Base-by-base conservation (phyloP, 495 filamentous ascomycete species). In the Hyaloscypha hepaticicola region DNA sequence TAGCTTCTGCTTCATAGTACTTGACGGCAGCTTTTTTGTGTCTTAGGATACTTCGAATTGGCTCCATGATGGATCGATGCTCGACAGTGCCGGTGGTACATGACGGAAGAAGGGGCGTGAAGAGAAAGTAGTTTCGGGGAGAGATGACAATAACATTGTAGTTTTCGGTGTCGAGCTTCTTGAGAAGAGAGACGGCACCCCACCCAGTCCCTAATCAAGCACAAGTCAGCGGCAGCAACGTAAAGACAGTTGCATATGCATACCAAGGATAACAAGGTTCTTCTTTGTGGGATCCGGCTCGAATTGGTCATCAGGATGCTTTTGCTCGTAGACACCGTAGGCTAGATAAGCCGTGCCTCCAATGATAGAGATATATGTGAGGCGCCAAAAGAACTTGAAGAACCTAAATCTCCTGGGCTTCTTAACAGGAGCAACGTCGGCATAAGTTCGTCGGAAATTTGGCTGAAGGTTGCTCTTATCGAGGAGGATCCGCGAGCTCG, bases 61-160 rank as follows among this genome's bases (percentile, higher is more conserved):
- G 95, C 82, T 99, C 95, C 93, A 99, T 98, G 77, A 99, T 98
- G 66, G 92, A 96, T 73, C 96, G 91, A 81, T 97, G 96, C 81
- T 99, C 96, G 73, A 99, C 94, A 69, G 90, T 88, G 75, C 96
- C 95, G 58, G 92, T 97, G 26, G 95, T 97, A 78, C 96, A 98
- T 74, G 92, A 96, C 58, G 95, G 95, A 49, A 99, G 85, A 52
- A 99, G 86, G 49, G 95, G 95, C 21, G 96, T 99, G 84, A 98
- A 99, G 63, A 99, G 89, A 88, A 99, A 99, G 85, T 95, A 99
- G 79, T 98, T 98, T 70, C 95, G 91, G 61, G 95, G 95, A 49
- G 94, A 97, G 76, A 92, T 89, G 69, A 99, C 91, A 77, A 97
- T 77, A 74, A 99, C 95, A 79, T 98, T 98, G 84, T 97, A 99